Base-by-base conservation (phyloP, 1,284 basidiomycete genomes). In the Phylloboletellus chloephorus region DNA sequence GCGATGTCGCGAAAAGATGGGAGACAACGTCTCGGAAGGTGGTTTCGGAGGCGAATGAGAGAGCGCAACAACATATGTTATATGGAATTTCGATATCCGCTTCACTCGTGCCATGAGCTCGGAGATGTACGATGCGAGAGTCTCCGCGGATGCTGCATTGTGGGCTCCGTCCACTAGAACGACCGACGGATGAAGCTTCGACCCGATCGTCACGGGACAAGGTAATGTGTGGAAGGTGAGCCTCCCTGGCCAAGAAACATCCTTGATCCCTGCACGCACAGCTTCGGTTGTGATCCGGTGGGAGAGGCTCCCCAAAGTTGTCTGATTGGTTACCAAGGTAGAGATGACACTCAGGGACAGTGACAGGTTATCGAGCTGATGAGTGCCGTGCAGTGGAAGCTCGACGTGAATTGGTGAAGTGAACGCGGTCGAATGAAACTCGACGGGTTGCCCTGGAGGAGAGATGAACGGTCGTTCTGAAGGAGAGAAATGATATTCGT, bases 151-250 rank as follows among this genome's bases (percentile, higher is more conserved):
- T 5, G 88, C 82, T n/a, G 80, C 68, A 57, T 99, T 99, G 61
- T 99, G 96, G 1, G 96, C 95, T 3, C 96, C 96, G 57, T 99
- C 96, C 2, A 86, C 82, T 6, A 98, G 72, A 5, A 93, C 65
- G 5, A 68, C 56, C 3, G 69, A 50, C 13, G 60, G 57, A 34
- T 58, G 47, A 34, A 28, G 53, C 23, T 37, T 39, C 26, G 36
- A 51, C 10, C 35, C 49, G n/a, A 31, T 32, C 5, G 41, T 53
- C 31, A 59, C 47, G 11, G 56, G 43, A 23, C 43, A 46, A 2
- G 60, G 41, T 73, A 41, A 67, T 64, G 43, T 74, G 52, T 81
- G 70, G 63, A 77, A 97, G 0, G 86, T 86, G 12, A 97, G 75
- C 39, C 95, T 71, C 1, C 95, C 95, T 4, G 78, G 79, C 93